Evolutionary conservation across 371 early-diverging fungal species (phyloP), one percentile per base, ranked within the genome.

Genomic region (Mortierella sp.): DNA sequence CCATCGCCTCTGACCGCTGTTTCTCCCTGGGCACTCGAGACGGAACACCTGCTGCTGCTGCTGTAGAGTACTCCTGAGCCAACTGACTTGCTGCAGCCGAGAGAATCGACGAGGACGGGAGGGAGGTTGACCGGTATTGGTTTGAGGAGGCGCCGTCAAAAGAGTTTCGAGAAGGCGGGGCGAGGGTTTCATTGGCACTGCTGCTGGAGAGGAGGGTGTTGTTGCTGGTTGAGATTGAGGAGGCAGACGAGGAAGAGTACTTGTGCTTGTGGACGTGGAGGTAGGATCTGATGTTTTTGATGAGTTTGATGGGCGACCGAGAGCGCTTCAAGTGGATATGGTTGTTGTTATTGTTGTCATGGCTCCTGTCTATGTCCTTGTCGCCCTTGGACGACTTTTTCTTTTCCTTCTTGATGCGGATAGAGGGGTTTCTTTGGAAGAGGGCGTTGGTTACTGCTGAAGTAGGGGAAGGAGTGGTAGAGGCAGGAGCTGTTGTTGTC

Each of bases 251-350:
- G 60, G 60, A 74, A 4, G 74, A 71, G 72, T 77, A 56, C 21
- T 70, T 79, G 46, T 82, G 83, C 55, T 80, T 82, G 80, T 82
- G 82, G 65, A 80, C 78, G 56, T 82, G 82, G 51, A 87, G 70
- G 60, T 87, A 87, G 29, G 87, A 75, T 43, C 65, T 82, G 51
- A 87, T 87, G 76, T 87, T 82, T 46, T 75, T 82, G 49, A 87
- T 54, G 38, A 87, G 75, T 49, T 87, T 87, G 75, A 87, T 82
- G 43, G 87, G 87, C 3, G 87, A 87, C 27, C 83, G 75, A 3
- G 87, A 87, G 14, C 87, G 80, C 63, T 87, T 87, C 54, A 87
- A 58, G 58, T 63, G 70, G 14, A 75, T 43, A 51, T 76, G 78
- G 68, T 49, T 44, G 4, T 21, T 49, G 8, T 72, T 38, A 1